A percentile compares a stretch with the other conserved stretches of the same genome.
These are phyloP conservation scores for Camptophora hylomeconis DNA, from an alignment of 2,329 filamentous ascomycete species.

Conservation along the genomic window DNA sequence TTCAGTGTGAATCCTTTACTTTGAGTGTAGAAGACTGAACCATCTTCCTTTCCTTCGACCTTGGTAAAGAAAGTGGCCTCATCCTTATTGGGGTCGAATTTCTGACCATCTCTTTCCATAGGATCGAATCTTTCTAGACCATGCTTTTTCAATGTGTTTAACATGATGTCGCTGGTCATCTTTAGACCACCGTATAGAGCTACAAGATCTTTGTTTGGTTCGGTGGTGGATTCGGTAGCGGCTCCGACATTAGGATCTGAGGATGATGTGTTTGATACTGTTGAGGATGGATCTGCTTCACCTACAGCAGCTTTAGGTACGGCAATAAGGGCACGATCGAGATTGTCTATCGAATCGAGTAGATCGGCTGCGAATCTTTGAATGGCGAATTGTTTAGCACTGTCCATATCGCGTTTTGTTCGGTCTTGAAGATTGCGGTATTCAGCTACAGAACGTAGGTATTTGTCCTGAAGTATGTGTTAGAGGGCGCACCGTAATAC, in stretches of 20 bases:
- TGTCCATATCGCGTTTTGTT: constrained; percentile 77
- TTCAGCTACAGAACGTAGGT: constrained; percentile 84
- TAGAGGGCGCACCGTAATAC: constrained; percentile 1
- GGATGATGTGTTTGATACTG: constrained; percentile 10
- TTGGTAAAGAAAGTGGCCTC: constrained; percentile 94
- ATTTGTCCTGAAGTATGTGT: constrained; percentile 59
- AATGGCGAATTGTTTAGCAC: constrained; percentile 83
- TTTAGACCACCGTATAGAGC: constrained; percentile 79
- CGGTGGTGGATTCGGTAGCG: constrained; percentile 25
- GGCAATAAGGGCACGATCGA: constrained; percentile 77
- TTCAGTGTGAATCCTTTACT: constrained; percentile 94
- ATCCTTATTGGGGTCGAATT: constrained; percentile 93
- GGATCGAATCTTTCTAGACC: constrained; percentile 84
- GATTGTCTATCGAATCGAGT: constrained; percentile 89
- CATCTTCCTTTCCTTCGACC: constrained; percentile 75
- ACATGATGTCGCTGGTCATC: constrained; percentile 86
- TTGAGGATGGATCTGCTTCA: constrained; percentile 16
- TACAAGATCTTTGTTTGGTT: constrained; percentile 56
- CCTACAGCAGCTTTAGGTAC: constrained; percentile 64
- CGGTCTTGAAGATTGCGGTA: constrained; percentile 97
- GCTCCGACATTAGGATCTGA: constrained; percentile 24
- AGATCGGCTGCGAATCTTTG: constrained; percentile 90
- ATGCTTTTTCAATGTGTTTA: constrained; percentile 83
- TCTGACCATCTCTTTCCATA: constrained; percentile 49
- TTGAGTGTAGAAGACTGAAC: constrained; percentile 81